Evolutionary conservation across 257 asterid genomes (phyloP), one percentile per base, ranked within the genome.

Genomic region (Jacaranda mimosifolia): DNA sequence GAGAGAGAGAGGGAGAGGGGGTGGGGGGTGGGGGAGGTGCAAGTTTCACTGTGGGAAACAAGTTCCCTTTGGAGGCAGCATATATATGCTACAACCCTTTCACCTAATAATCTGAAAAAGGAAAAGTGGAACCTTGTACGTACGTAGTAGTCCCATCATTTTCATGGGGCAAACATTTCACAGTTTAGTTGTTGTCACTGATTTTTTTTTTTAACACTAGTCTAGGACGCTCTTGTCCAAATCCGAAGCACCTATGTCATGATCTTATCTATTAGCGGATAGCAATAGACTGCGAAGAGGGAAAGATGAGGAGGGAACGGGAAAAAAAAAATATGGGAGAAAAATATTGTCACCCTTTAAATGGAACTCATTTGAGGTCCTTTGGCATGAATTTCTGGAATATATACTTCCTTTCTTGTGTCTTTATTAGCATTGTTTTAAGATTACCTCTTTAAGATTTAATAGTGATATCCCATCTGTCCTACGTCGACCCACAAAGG

Each of bases 61-160:
- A 83, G 87, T 69, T 26, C 6, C 81, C 83, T 57, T 63, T 63
- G 71, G 32, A 73, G 84, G 81, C 71, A 76, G 73, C 87, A 83
- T 36, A 52, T 46, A 83, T 36, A 52, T 46, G 79, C 5, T 65
- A 72, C 64, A 46, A 74, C 76, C 19, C 62, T 73, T 18, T 60
- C 73, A 60, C 66, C 62, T 4, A 52, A 74, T 46, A 38, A 39
- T 74, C 58, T 77, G 3, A 38, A 68, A 76, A 38, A 26, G 32
- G 32, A 26, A 26, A 11, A 59, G 35, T 48, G 51, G 45, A 74
- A 76, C 67, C 78, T 38, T 75, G 73, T 26, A 26, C 32, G 32
- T 26, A 26, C 32, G 32, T 10, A 58, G 63, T 73, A 45, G 87
- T 83, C 63, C 77, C 38, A 65, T 80, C 87, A 39, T 80, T 83